phyloP scores from a whole-genome alignment of 805 yeast species.

The Torulaspora delbrueckii region DNA sequence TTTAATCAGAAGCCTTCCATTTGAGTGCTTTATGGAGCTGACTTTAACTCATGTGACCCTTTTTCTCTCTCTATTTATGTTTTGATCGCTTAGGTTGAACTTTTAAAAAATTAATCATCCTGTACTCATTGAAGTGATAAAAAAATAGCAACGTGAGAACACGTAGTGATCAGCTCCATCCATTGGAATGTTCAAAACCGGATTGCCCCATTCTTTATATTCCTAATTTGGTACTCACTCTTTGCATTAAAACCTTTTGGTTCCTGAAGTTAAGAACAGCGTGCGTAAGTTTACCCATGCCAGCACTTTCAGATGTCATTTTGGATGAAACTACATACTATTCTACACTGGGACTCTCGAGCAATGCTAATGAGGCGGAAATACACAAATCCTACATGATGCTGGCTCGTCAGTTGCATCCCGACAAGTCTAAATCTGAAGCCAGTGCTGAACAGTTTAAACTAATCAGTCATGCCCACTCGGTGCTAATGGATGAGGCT shows the following conservation, averaged over 20 bases:
- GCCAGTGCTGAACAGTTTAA: conserved; percentile 32
- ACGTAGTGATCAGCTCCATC: too few species aligned
- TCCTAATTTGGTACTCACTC: not conserved
- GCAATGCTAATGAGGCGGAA: conserved; percentile 26
- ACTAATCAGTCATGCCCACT: conserved; percentile 31
- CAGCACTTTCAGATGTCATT: conserved; percentile 11
- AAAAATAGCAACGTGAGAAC: too few species aligned
- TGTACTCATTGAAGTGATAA: not conserved
- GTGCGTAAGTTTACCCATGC: conserved; percentile 2
- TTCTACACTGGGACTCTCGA: conserved; percentile 26
- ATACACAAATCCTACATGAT: conserved; percentile 77
- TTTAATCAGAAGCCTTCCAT: too few species aligned
- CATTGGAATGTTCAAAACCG: too few species aligned
- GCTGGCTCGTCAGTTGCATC: conserved; percentile 69
- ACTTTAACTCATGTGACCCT: not conserved
- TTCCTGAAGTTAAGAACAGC: too few species aligned
- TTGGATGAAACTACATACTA: conserved; percentile 33
- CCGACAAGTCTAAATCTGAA: conserved; percentile 65
- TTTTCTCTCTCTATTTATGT: not conserved
- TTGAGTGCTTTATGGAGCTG: too few species aligned
- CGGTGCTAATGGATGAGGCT: conserved; percentile 26
- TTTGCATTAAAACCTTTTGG: not conserved
- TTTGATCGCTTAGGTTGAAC: not conserved
- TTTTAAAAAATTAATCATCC: not conserved
- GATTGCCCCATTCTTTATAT: too few species aligned